Evolutionary conservation across 1,284 basidiomycete species (phyloP), one percentile per base, ranked within the genome.

Genomic region (Termitomyces sp.): DNA sequence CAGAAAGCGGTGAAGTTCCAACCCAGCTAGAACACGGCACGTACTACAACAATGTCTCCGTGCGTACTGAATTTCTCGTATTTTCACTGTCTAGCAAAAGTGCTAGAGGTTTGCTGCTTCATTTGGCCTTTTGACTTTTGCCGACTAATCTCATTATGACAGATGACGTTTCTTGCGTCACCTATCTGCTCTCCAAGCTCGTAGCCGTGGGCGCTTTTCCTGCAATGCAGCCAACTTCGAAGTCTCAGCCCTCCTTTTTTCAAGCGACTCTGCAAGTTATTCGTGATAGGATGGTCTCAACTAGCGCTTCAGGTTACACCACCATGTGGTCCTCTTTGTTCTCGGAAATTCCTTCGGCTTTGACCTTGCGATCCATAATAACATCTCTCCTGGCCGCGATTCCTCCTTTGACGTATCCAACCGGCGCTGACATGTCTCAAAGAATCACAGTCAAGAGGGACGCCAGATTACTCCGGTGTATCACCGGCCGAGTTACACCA

Each of bases 241-340:
- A 77, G 47, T 83, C 78, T 3, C 88, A 81, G 57, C 75, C 77
- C 30, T 92, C 81, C 5, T 94, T 84, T 73, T 92, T 82, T 68
- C 67, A 65, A 43, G 73, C 69, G 12, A 77, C 66, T 3, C 70
- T 83, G 41, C 75, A 74, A 8, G 68, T 63, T 33, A 79, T 89
- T 40, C 79, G 80, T 30, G 55, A 58, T 3, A 77, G 77, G 40
- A 62, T 83, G 2, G 53, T 55, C 34, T 61, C 65, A 10, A 58
- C 60, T 17, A 60, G 65, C 30, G 17, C 57, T 15, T 34, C 59
- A 5, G 52, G 60, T 0, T 88, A 86, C 65, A 72, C 73, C 21
- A 57, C 60, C 8, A 65, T 78, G 33, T 91, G 86, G 87, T 65
- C 67, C 13, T 67, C 69, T 3, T 54, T 82, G 5, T 62, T 87